Percentiles rank a stretch among this genome's conserved stretches.
Conservation (phyloP, 2,329 filamentous ascomycete genomes). For the Microcyclospora tardicrescens region DNA sequence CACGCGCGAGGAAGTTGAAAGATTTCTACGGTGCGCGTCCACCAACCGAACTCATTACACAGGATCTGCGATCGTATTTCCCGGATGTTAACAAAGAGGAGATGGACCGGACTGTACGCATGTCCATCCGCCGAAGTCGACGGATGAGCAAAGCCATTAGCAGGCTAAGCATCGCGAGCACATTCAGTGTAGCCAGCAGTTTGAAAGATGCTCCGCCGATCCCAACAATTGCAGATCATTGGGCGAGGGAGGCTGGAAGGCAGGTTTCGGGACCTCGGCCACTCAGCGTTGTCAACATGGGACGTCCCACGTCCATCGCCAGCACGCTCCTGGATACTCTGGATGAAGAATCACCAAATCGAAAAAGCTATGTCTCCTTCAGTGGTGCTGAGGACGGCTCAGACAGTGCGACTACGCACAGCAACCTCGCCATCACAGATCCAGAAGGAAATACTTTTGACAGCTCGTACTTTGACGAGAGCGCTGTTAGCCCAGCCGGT, state of each 20-base stretch:
- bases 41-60: slow-evolving; percentile 93
- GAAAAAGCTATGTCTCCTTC: slow-evolving; percentile 92
- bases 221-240: slow-evolving; percentile 87
- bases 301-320: slow-evolving; percentile 62
- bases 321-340: slow-evolving; percentile 81
- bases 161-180: slow-evolving; percentile 86
- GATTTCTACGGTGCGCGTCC: slow-evolving; percentile 86
- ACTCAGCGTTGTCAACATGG: slow-evolving; percentile 47
- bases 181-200: slow-evolving; percentile 82
- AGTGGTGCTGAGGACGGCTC: slow-evolving; percentile 54
- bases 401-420: slow-evolving; percentile 47
- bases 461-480: slow-evolving; percentile 77
- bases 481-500: slow-evolving; percentile 43
- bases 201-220: slow-evolving; percentile 88
- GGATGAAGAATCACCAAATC: slow-evolving; percentile 80
- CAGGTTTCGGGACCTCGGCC: slow-evolving; percentile 40
- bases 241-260: slow-evolving; percentile 54
- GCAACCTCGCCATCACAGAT: slow-evolving; percentile 62
- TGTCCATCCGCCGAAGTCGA: slow-evolving; percentile 81
- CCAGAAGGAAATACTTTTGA: slow-evolving; percentile 57
- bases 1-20: slow-evolving; percentile 45
- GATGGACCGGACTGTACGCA: slow-evolving; percentile 86
- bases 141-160: slow-evolving; percentile 87
- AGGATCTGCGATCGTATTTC: slow-evolving; percentile 93
- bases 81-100: slow-evolving; percentile 87